Base-by-base conservation (phyloP, 2,329 filamentous ascomycete species). In the Sordariomycetes sp. region DNA sequence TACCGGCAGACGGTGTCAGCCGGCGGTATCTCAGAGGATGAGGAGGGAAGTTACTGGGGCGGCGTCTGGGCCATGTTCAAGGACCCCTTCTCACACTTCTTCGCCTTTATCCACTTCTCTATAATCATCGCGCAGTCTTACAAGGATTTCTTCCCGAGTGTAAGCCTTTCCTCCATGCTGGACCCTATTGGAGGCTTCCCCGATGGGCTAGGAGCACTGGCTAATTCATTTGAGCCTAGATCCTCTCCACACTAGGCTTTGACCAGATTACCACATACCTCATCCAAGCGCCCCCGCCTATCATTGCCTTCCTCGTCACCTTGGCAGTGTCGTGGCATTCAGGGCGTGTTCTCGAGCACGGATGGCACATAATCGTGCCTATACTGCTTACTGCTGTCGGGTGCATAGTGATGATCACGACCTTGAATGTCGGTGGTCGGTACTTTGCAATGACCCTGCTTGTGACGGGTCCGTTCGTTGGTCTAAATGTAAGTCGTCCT, bases 141-240 rank as follows among this genome's bases (percentile, higher is more conserved):
- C 63, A 73, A 73, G 57, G 71, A 71, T 56, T 75, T 74, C 64
- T 71, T 72, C 56, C 73, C 73, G 4, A 74, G 72, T 51, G 64
- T 67, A 10, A 55, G 63, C 53, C 2, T 1, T n/a, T 13, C 7
- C 12, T 10, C n/a, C 6, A 12, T n/a, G 7, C n/a, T 20, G 42
- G 36, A 4, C 3, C 28, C 28, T 32, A 5, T 17, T 39, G 12
- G 15, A 39, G 13, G 15, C 13, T 39, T 10, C 28, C 4, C 28
- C n/a, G n/a, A 32, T 3, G 28, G 36, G 12, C 10, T 10, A 39
- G 36, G 36, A 39, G 13, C 15, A 17, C 15, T 39, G 7, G 22
- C 45, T 50, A 50, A 50, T 13, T 24, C 20, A 12, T 24, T 20
- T 2, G 5, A 20, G 1, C 0, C n/a, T 22, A 68, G 62, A 69